Evolutionary conservation across 352 stramenopile genomes (phyloP), one percentile per base, ranked within the genome.

Genomic region (Thraustotheca clavata): DNA sequence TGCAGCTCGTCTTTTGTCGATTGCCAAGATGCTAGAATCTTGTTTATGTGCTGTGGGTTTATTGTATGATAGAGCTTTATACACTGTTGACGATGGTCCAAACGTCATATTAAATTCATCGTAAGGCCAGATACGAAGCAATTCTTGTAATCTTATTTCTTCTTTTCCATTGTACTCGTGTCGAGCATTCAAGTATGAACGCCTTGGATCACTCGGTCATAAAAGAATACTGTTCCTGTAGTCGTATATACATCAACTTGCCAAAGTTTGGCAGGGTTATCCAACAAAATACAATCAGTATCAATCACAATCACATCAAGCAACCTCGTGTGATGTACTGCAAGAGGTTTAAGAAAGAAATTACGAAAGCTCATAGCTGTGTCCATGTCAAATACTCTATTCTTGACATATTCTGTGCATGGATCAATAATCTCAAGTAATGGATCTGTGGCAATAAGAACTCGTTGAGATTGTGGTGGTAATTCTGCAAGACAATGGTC

Each of bases 361-460:
- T 73, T 86, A 47, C 69, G 62, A 62, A 88, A 86, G 16, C 55
- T 71, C n/a, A 67, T 61, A 0, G 69, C 69, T 1, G 62, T 62
- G 14, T 74, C 47, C 5, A 36, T 18, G 24, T 46, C 50, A 20
- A 55, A 34, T 14, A 39, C 38, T 57, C 66, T 33, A 34, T 36
- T 20, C 33, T 24, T 31, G 11, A 86, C 22, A 16, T 79, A 29
- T 2, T 83, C 69, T 0, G 68, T 60, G 66, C 77, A 88, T 36
- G 84, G 77, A 60, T 89, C 80, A 34, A 89, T 63, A 67, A 88
- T 76, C 69, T 87, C 79, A n/a, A 88, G 55, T 0, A 60, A 41
- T 12, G 48, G 52, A 60, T 88, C 79, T 27, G 76, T 70, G 18
- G 47, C 50, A 11, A 71, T 72, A n/a, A 88, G 68, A 49, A 86